Evolutionary conservation across 2,329 filamentous ascomycete genomes (phyloP), one percentile per base, ranked within the genome.

Genomic region (Dactylellina drechsleri): DNA sequence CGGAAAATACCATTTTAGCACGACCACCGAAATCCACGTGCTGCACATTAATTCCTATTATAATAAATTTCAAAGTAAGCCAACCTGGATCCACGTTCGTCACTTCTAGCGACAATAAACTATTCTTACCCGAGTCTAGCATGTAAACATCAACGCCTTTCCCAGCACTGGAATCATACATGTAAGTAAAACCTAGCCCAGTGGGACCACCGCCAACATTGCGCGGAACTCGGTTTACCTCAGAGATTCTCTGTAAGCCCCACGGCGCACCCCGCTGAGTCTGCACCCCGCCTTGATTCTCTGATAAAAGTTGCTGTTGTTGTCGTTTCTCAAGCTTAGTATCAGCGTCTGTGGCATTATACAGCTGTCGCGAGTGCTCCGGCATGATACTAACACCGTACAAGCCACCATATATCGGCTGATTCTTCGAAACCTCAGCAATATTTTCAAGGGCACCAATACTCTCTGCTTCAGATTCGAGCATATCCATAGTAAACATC

Each of bases 101-200:
- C n/a, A 15, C 16, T 31, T 16, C n/a, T 31, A n/a, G 23, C n/a
- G 45, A 3, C 50, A 13, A 47, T 56, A 56, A 26, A 43, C 20
- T 31, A 28, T 45, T 40, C n/a, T 45, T 31, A 62, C 62, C 70
- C 13, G 56, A 49, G 50, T 74, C 70, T n/a, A 74, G 20, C 61
- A 74, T 67, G 26, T 74, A 74, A n/a, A 74, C 70, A 18, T 74
- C 70, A 1, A 67, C 70, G 10, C 62, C 70, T 8, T 57, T 45
- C 12, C 61, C 70, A 45, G 26, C 28, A 0, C 28, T 26, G 12
- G 23, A 26, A 36, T 62, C 52, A 23, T 49, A 66, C 4, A 43
- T 40, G 18, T 73, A 73, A 15, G 47, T 58, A 20, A 61, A 73
- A 1, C 26, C 54, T 40, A 73, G 31, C 7, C 23, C 36, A 5